These are phyloP conservation scores for Chlorencoelia australis DNA, from an alignment of 2,329 filamentous ascomycete species.

Conservation along the genomic window DNA sequence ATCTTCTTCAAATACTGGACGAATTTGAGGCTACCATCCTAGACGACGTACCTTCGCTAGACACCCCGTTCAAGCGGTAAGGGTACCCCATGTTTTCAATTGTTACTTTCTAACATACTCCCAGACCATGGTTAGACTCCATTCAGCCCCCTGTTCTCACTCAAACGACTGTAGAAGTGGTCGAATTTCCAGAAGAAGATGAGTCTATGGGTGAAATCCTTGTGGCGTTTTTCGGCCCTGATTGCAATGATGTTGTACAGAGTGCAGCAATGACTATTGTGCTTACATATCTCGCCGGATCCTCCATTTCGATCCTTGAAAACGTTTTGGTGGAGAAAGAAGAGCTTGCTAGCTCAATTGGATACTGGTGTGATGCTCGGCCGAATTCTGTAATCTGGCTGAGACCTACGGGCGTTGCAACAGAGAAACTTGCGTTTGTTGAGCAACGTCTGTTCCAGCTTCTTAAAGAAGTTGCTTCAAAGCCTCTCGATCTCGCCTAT, in stretches of 20 bases:
- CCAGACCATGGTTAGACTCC: conserved; percentile 80
- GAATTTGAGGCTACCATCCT: conserved; percentile 81
- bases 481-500: conserved; percentile 82
- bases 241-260: conserved; percentile 58
- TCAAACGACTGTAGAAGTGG: conserved; percentile 63
- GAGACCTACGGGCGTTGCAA: conserved; percentile 76
- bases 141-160: conserved; percentile 62
- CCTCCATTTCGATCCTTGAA: conserved; percentile 84
- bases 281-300: conserved; percentile 81
- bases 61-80: conserved; percentile 59
- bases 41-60: conserved; percentile 65
- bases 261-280: conserved; percentile 69
- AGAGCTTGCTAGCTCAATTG: conserved; percentile 78
- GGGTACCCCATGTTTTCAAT: neutral
- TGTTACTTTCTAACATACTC: conserved; percentile 8
- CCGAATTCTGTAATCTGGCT: conserved; percentile 80
- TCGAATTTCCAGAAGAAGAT: conserved; percentile 93
- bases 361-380: conserved; percentile 67
- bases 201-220: conserved; percentile 85
- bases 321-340: conserved; percentile 90
- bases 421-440: conserved; percentile 71
- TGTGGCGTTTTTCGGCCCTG: conserved; percentile 78
- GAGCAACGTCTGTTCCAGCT: conserved; percentile 80
- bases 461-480: conserved; percentile 67
- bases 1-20: conserved; percentile 73